phyloP scores from a whole-genome alignment of 2,329 filamentous ascomycete species.

The Phaeosphaeriaceae sp. region DNA sequence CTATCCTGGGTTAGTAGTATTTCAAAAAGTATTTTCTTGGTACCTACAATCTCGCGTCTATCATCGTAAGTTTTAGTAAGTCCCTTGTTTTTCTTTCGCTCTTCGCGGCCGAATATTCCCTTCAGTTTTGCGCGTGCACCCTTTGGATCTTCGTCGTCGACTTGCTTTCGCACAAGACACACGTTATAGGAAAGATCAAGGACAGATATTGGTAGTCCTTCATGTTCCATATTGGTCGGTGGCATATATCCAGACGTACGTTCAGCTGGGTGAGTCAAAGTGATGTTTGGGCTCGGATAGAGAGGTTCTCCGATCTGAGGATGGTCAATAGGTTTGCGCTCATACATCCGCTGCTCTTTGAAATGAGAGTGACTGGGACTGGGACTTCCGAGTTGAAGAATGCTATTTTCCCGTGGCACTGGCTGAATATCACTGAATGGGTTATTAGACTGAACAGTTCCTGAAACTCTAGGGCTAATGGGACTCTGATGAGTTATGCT shows the following conservation, averaged over 20 bases:
- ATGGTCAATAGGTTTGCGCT: neutral
- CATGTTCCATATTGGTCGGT: neutral
- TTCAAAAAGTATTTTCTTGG: neutral
- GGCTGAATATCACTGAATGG: no score
- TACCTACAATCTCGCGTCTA: constrained; percentile 14
- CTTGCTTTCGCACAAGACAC: neutral
- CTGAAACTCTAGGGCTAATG: no score
- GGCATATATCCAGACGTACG: neutral
- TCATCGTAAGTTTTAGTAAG: neutral
- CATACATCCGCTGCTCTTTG: neutral
- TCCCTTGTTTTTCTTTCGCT: neutral
- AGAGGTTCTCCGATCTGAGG: neutral
- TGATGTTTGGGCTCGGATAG: neutral
- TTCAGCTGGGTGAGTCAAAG: neutral
- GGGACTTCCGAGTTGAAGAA: neutral
- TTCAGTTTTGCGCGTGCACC: neutral
- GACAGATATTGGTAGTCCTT: neutral
- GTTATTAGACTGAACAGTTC: no score
- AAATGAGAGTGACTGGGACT: neutral
- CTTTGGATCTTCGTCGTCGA: constrained; percentile 2
- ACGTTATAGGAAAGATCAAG: constrained; percentile 1
- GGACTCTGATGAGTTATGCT: no score
- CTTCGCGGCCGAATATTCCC: neutral
- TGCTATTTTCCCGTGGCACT: no score
- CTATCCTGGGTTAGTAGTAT: constrained; percentile 9